Percentiles rank a stretch among this genome's conserved stretches.
These are phyloP conservation scores for Pseudogymnoascus verrucosus DNA, from an alignment of 2,329 filamentous ascomycete genomes.

Conservation along the genomic window DNA sequence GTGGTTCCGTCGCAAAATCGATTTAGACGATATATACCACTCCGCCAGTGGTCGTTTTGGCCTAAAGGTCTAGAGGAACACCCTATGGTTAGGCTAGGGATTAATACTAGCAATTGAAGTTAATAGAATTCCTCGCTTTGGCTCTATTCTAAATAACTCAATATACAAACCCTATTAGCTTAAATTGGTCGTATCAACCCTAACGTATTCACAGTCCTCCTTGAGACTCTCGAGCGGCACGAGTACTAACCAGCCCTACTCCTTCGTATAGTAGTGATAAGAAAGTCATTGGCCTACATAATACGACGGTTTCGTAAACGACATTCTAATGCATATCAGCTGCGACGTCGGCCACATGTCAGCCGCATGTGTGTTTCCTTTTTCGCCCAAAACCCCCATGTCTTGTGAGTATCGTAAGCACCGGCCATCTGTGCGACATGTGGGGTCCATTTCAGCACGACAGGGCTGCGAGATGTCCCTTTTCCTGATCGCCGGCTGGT, in stretches of 20 bases:
- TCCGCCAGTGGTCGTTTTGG: no score
- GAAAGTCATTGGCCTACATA: not conserved
- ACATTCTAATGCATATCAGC: slow-evolving; percentile 9
- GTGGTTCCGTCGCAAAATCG: not conserved
- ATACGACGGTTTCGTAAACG: not conserved
- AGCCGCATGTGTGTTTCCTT: not conserved
- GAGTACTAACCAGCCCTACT: not conserved
- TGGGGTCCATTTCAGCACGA: slow-evolving; percentile 1
- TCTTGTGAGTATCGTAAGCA: not conserved
- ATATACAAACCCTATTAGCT: not conserved
- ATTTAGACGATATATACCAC: not conserved
- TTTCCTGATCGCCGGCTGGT: not conserved
- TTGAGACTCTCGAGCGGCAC: not conserved
- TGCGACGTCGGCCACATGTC: not conserved
- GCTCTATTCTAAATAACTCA: not conserved
- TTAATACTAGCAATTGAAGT: not conserved
- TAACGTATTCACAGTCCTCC: not conserved
- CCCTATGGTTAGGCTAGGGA: not conserved
- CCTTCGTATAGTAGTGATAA: not conserved
- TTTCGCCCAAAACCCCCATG: not conserved
- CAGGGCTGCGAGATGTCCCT: not conserved
- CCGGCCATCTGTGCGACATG: not conserved
- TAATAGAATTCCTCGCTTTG: not conserved
- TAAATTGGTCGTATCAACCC: not conserved
- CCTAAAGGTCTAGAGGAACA: not conserved